phyloP scores from a whole-genome alignment of 2,329 filamentous ascomycete genomes.

The Ustulina deusta region DNA sequence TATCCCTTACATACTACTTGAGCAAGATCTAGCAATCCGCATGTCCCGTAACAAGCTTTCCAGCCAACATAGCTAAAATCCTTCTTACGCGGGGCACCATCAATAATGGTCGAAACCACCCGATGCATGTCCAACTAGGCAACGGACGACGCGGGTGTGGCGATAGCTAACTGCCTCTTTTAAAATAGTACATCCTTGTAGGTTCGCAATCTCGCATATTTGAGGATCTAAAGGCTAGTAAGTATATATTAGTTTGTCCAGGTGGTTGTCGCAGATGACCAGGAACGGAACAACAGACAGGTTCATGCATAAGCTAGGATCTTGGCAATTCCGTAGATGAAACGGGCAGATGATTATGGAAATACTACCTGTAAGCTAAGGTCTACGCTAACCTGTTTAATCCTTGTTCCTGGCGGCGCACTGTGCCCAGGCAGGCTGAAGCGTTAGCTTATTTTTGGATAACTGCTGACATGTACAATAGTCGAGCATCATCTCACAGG shows the following conservation, averaged over 20 bases:
- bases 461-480: not conserved
- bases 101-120: not conserved
- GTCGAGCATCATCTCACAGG: conserved; percentile 3
- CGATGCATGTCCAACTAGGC: not conserved
- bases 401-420: conserved; percentile 1
- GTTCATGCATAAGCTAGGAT: conserved; percentile 20
- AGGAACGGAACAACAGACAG: not conserved
- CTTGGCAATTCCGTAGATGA: conserved; percentile 23
- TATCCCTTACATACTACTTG: not conserved
- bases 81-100: conserved; percentile 7
- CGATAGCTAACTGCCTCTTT: conserved; percentile 26
- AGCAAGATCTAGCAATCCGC: not conserved
- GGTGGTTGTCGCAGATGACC: conserved; percentile 16
- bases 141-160: conserved; percentile 1
- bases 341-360: conserved; percentile 21
- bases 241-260: conserved; percentile 3
- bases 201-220: conserved; percentile 21
- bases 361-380: conserved; percentile 1
- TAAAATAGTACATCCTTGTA: conserved; percentile 19
- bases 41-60: conserved; percentile 11
- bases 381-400: not conserved
- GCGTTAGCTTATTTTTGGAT: conserved; percentile 9
- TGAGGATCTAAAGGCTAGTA: conserved; percentile 13
- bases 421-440: not conserved
- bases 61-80: not conserved